A percentile compares a stretch with the other conserved stretches of the same genome.
These are phyloP conservation scores for Coriaria nepalensis DNA, from an alignment of 306 rosid genomes.

Conservation along the genomic window DNA sequence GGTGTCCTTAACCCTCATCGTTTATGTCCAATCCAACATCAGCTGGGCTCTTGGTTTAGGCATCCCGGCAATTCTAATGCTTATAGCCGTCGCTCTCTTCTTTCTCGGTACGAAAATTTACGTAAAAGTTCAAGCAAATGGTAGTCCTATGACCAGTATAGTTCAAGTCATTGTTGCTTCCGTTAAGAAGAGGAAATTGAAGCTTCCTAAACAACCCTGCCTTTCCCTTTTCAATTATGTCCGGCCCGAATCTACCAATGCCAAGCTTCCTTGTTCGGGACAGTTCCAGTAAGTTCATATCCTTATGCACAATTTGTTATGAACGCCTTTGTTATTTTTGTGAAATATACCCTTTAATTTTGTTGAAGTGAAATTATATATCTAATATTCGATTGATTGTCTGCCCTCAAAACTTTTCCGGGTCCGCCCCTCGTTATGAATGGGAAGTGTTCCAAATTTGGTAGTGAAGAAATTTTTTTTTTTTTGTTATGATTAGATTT, in stretches of 20 bases:
- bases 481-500: slow-evolving; percentile 18
- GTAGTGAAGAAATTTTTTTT: neutral
- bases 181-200: slow-evolving; percentile 38
- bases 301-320: neutral
- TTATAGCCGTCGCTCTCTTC: slow-evolving; percentile 40
- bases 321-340: too few relatives aligned
- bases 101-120: slow-evolving; percentile 55
- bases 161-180: slow-evolving; percentile 55
- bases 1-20: slow-evolving; percentile 49
- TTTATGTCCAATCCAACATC: slow-evolving; percentile 61
- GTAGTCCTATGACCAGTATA: slow-evolving; percentile 71
- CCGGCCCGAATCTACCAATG: slow-evolving; percentile 41
- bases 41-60: slow-evolving; percentile 74
- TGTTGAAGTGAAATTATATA: too few relatives aligned
- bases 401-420: too few relatives aligned
- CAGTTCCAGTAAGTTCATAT: slow-evolving; percentile 52
- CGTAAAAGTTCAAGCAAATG: slow-evolving; percentile 65
- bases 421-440: too few relatives aligned
- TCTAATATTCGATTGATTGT: too few relatives aligned
- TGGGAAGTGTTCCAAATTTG: too few relatives aligned
- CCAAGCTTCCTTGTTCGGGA: slow-evolving; percentile 46
- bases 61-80: slow-evolving; percentile 69
- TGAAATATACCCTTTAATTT: too few relatives aligned
- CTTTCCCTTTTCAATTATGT: slow-evolving; percentile 42
- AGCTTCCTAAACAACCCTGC: slow-evolving; percentile 36